Conservation (phyloP, 2,329 filamentous ascomycete genomes). For the Diaporthe caulivora region DNA sequence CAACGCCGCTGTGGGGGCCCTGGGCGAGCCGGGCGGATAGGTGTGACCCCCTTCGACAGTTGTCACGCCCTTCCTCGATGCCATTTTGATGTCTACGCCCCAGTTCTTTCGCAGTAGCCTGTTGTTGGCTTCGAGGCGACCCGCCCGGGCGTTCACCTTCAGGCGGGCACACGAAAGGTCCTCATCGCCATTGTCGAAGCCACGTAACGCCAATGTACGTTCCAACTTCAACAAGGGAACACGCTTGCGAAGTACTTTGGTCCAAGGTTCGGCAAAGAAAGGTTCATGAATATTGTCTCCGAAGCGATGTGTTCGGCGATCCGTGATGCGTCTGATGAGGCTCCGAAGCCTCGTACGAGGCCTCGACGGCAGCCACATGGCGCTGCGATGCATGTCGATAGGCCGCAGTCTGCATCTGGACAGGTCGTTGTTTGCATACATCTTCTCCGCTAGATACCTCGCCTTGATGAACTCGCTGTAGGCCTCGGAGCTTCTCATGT, state of each 20-base stretch:
- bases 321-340: conserved; percentile 40
- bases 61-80: conserved; percentile 38
- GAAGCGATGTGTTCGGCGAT: conserved; percentile 43
- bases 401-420: conserved; percentile 54
- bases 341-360: conserved; percentile 44
- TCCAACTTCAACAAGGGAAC: conserved; percentile 39
- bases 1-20: conserved; percentile 69
- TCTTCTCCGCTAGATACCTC: conserved; percentile 59
- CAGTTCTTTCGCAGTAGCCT: conserved; percentile 48
- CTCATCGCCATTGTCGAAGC: conserved; percentile 47
- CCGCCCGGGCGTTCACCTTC: conserved; percentile 56
- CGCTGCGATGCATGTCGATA: conserved; percentile 51
- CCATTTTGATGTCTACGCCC: conserved; percentile 42
- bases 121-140: conserved; percentile 50
- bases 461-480: conserved; percentile 62
- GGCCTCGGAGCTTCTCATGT: conserved; percentile 46
- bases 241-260: conserved; percentile 46
- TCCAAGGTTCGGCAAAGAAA: conserved; percentile 47
- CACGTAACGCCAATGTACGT: background rate
- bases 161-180: conserved; percentile 56
- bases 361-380: conserved; percentile 19
- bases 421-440: conserved; percentile 62
- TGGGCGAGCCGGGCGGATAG: conserved; percentile 61
- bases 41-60: conserved; percentile 50
- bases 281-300: conserved; percentile 47